Evolutionary conservation across 164 flowering plant species (phyloP), one percentile per base, ranked within the genome.

Genomic region (Brasenia schreberi): DNA sequence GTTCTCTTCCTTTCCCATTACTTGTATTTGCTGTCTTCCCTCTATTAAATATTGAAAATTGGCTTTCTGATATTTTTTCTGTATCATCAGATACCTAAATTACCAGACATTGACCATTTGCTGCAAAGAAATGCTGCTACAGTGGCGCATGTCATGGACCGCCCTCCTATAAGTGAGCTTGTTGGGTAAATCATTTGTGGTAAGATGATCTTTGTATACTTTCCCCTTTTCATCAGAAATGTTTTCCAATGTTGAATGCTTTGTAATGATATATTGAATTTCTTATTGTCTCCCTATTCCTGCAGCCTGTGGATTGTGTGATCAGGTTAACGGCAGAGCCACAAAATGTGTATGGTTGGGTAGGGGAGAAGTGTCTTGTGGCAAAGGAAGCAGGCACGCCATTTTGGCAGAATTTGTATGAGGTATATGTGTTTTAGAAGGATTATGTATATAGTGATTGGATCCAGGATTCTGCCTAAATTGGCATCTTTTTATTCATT

Each of bases 151-250:
- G 81, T 87, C 43, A 91, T 91, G 97, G 97, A 91, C 70, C 90
- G 99, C 2, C 84, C 93, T 11, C 99, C 97, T 65, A 83, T 94
- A 64, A 94, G 96, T 68, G 99, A 91, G 73, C 80, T 94, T 62
- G 87, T 87, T 43, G 95, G 97, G 60, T 94, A 76, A 84, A 72
- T 33, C 23, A 60, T 60, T 2, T 9, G 63, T 60, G 53, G 53
- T 45, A 45, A 45, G 53, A 23, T 23, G 27, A 45, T 45, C 53
- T 45, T 45, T 45, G 4, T 45, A 7, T 7, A 7, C 53, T 45
- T 7, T 7, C 5, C 53, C 53, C 14, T 45, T 7, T 45, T 12
- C 7, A 1, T 45, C 53, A 45, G 53, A 45, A 45, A 12, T 45
- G 53, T 12, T 45, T 45, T 23, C 27, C 2, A 23, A 23, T 23